phyloP scores from a whole-genome alignment of 805 yeast genomes.

The Maudiozyma turicensis region DNA sequence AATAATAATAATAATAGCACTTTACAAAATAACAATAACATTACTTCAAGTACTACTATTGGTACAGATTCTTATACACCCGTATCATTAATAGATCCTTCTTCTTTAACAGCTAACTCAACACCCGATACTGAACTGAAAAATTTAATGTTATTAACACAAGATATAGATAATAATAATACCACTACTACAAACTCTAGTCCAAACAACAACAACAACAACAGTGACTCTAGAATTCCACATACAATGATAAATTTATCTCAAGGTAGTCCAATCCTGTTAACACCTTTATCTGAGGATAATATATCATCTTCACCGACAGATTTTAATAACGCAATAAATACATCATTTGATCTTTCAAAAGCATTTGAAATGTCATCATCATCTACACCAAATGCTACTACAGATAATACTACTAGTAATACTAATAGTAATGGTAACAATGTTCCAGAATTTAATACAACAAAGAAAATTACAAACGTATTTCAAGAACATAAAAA shows the following conservation, averaged over 20 bases:
- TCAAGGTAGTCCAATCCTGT: neutral
- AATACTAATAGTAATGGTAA: too few species aligned
- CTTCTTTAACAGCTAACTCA: neutral
- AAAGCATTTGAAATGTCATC: slow-evolving; percentile 5
- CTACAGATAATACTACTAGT: neutral
- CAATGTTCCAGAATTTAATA: too few species aligned
- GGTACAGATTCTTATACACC: neutral
- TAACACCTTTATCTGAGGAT: neutral
- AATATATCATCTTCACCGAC: neutral
- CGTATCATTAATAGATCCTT: neutral
- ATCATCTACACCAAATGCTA: neutral
- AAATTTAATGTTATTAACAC: neutral
- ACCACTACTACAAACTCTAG: neutral
- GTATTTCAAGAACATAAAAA: neutral
- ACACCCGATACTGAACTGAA: neutral
- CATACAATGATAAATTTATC: neutral
- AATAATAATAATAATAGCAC: neutral
- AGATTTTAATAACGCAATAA: neutral
- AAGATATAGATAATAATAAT: neutral
- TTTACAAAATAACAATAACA: neutral
- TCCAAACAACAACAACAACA: neutral
- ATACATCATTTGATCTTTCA: slow-evolving; percentile 5
- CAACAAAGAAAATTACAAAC: neutral
- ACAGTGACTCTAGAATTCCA: neutral
- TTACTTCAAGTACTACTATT: neutral